phyloP scores from a whole-genome alignment of 495 filamentous ascomycete species.

The Beverwykella pulmonaria region DNA sequence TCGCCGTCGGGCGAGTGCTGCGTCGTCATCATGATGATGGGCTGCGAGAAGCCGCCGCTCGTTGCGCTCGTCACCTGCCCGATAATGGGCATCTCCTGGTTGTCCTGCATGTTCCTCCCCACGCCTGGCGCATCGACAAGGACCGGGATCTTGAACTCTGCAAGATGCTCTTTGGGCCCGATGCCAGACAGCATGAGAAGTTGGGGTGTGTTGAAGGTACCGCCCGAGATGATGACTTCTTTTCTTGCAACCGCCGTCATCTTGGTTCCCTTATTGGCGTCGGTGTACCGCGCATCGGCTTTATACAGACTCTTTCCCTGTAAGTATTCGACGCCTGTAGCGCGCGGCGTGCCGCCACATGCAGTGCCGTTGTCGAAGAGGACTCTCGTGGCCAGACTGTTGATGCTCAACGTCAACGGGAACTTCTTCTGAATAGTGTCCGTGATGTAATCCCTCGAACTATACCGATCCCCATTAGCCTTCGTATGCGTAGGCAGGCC shows the following conservation, averaged over 20 bases:
- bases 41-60: conserved; percentile 14
- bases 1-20: conserved; percentile 26
- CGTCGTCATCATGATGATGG: conserved; percentile 25
- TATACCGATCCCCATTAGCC: conserved; percentile 53
- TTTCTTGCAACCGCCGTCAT: conserved; percentile 31
- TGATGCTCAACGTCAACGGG: conserved; percentile 58
- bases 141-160: conserved; percentile 24
- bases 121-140: conserved; percentile 28
- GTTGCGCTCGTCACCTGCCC: conserved; percentile 2
- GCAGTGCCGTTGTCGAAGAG: conserved; percentile 53
- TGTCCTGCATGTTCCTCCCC: conserved; percentile 35
- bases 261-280: conserved; percentile 21
- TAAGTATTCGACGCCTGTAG: conserved; percentile 66
- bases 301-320: conserved; percentile 62
- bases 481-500: conserved; percentile 57
- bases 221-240: conserved; percentile 36
- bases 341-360: conserved; percentile 50
- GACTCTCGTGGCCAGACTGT: conserved; percentile 64
- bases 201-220: conserved; percentile 34
- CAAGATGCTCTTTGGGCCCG: conserved; percentile 31
- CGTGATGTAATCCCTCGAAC: conserved; percentile 58
- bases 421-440: conserved; percentile 55
- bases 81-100: conserved; percentile 34
- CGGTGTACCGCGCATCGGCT: conserved; percentile 51
- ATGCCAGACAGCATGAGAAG: conserved; percentile 38